phyloP scores from a whole-genome alignment of 352 stramenopile genomes.

The Phytophthora crassamura region DNA sequence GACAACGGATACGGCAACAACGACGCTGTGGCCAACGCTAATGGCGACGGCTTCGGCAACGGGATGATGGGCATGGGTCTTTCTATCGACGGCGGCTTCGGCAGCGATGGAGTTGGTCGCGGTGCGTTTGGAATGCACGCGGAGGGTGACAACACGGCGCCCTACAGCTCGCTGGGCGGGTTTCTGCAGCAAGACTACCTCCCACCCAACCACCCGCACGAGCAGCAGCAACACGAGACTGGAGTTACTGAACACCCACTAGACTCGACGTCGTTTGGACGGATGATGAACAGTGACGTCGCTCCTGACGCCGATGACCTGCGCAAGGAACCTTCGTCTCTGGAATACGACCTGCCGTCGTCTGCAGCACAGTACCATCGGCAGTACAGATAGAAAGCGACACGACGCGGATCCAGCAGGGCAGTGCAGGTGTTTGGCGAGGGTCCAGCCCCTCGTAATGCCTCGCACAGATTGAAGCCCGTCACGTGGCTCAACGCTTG shows the following conservation, averaged over 20 bases:
- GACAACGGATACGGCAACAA: conserved; percentile 31
- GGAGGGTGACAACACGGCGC: conserved; percentile 23
- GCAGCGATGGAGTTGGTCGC: conserved; percentile 26
- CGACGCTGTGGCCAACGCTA: conserved; percentile 15
- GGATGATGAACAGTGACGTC: conserved; percentile 48
- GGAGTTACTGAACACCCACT: conserved; percentile 46
- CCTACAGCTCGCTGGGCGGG: conserved; percentile 66
- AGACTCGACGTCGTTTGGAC: conserved; percentile 46
- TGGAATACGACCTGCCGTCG: conserved; percentile 47
- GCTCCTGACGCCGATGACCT: conserved; percentile 29
- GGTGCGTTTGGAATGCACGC: conserved; percentile 45
- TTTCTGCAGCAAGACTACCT: conserved; percentile 70
- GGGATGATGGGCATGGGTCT: conserved; percentile 57
- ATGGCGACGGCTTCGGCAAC: conserved; percentile 52
- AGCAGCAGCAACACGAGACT: conserved; percentile 33
- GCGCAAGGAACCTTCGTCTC: conserved; percentile 29
- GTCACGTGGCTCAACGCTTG: conserved; percentile 20
- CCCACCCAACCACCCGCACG: conserved; percentile 41
- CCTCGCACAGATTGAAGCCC: conserved; percentile 19
- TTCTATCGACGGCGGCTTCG: conserved; percentile 44
- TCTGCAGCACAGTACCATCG: conserved; percentile 48
- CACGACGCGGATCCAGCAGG: conserved; percentile 19
- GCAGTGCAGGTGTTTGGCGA: conserved; percentile 7
- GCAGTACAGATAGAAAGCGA: conserved; percentile 49
- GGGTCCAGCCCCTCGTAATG: conserved; percentile 6